Evolutionary conservation across 225 moss, liverwort and hornwort species (phyloP).

Genomic region (Thuidium tamariscinum): DNA sequence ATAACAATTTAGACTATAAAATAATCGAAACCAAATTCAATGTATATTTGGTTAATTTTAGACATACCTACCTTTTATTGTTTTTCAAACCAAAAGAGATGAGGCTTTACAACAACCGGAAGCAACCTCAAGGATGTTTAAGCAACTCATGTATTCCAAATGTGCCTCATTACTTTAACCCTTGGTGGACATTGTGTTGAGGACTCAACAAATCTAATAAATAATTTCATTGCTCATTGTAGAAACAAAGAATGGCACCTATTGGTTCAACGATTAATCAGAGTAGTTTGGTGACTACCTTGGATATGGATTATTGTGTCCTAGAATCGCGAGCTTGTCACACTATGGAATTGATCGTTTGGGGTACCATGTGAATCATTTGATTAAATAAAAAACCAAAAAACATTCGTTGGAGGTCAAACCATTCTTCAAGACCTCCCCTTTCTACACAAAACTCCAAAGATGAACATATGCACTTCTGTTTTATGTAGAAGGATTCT

Average conservation of each 20-base stretch:
- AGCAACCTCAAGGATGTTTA: neutral
- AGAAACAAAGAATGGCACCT: neutral
- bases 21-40: neutral
- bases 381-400: neutral
- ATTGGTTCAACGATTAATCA: neutral
- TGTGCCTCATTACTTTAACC: fast-evolving
- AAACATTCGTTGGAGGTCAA: neutral
- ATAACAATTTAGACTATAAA: neutral
- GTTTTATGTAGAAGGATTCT: neutral
- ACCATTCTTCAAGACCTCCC: neutral
- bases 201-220: fast-evolving
- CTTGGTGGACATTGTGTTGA: fast-evolving
- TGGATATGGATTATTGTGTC: fast-evolving
- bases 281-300: neutral
- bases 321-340: fast-evolving
- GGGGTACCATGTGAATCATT: fast-evolving
- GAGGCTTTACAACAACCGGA: neutral
- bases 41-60: fast-evolving
- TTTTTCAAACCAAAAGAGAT: neutral
- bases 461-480: neutral
- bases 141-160: neutral
- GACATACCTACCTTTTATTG: no score
- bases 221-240: neutral
- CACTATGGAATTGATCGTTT: no score
- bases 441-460: neutral